These are phyloP conservation scores for Nakaseomyces glabratus DNA, from an alignment of 1,139 yeast genomes.

Conservation along the genomic window DNA sequence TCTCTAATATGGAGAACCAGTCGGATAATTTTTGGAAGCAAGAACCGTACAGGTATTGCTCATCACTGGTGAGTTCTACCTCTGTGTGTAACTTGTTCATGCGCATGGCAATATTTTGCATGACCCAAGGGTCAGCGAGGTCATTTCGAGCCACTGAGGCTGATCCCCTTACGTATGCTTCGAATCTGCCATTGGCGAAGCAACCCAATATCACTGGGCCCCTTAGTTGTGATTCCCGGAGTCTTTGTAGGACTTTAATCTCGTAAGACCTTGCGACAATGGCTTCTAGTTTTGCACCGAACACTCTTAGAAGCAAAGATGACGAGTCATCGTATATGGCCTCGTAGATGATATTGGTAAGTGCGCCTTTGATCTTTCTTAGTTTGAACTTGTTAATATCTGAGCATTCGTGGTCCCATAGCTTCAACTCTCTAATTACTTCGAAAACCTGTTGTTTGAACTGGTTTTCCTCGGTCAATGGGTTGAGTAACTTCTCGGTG, in stretches of 20 bases:
- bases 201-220: conserved; percentile 81
- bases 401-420: too few species aligned
- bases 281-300: conserved; percentile 79
- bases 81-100: neutral
- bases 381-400: neutral
- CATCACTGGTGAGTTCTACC: neutral
- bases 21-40: conserved; percentile 61
- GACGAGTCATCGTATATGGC: conserved; percentile 15
- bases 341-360: conserved; percentile 69
- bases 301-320: conserved; percentile 57
- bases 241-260: conserved; percentile 53
- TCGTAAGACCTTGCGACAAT: conserved; percentile 77
- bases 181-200: conserved; percentile 82
- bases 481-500: conserved; percentile 42
- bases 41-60: conserved; percentile 19
- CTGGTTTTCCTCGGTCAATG: conserved; percentile 68
- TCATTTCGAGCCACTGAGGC: conserved; percentile 51
- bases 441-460: conserved; percentile 73
- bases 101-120: neutral
- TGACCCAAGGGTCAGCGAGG: conserved; percentile 42
- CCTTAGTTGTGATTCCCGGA: conserved; percentile 53
- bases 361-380: conserved; percentile 53
- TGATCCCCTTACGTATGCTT: conserved; percentile 69
- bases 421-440: conserved; percentile 48
- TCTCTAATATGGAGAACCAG: conserved; percentile 58